These are phyloP conservation scores for Sutorius eximius DNA, from an alignment of 1,284 basidiomycete genomes.

Conservation along the genomic window DNA sequence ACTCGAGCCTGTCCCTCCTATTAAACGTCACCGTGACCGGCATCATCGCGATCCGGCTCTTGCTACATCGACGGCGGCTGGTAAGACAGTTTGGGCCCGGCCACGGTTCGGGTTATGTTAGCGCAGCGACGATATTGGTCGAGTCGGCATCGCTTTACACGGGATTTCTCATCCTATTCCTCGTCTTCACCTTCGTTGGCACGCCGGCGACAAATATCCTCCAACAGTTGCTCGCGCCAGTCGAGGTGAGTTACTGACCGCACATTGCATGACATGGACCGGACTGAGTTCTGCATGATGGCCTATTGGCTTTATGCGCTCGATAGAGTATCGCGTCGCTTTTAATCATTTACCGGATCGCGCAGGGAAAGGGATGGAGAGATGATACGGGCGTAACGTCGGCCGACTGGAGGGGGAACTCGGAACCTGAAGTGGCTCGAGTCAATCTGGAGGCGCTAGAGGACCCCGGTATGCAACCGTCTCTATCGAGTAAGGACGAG, in stretches of 20 bases:
- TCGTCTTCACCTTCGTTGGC: conserved; percentile 12
- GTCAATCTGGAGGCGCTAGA: neutral
- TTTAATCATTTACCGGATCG: conserved; percentile 29
- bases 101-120: conserved; percentile 17
- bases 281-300: neutral
- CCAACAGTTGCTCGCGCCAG: conserved; percentile 21
- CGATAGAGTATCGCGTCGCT: conserved; percentile 20
- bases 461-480: neutral
- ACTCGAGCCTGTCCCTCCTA: conserved; percentile 15
- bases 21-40: conserved; percentile 22
- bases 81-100: conserved; percentile 14
- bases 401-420: conserved; percentile 18
- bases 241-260: conserved; percentile 17
- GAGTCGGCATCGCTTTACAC: conserved; percentile 29
- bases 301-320: neutral
- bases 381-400: conserved; percentile 9
- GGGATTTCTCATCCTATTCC: conserved; percentile 19
- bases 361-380: conserved; percentile 22
- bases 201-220: conserved; percentile 12
- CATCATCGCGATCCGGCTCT: conserved; percentile 19
- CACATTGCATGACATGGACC: neutral
- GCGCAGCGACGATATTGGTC: conserved; percentile 17
- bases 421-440: neutral
- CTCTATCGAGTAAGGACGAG: conserved; percentile 5
- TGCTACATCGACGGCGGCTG: conserved; percentile 17